Conservation (phyloP, 202 grass and related monocot genomes). For the Eragrostis tef region DNA sequence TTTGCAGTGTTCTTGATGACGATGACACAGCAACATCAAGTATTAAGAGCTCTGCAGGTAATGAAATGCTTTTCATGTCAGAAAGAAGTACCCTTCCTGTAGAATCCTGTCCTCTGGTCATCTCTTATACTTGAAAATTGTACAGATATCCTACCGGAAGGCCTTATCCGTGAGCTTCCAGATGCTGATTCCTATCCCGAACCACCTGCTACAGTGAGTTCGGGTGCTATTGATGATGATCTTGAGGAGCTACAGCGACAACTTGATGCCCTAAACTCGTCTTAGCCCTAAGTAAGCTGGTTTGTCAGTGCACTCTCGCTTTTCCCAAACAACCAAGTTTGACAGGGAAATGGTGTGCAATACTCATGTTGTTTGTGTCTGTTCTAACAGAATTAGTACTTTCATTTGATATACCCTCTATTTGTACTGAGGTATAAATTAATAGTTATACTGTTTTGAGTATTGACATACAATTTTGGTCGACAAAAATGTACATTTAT, state of each 20-base stretch:
- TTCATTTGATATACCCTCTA: slow-evolving; percentile 19
- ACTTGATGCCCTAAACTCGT: slow-evolving; percentile 81
- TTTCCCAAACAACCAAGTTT: not conserved
- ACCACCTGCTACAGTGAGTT: slow-evolving; percentile 38
- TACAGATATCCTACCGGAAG: slow-evolving; percentile 87
- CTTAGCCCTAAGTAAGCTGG: slow-evolving; percentile 32
- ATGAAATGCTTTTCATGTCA: not conserved
- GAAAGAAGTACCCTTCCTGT: not conserved
- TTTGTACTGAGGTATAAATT: not conserved
- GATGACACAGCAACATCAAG: slow-evolving; percentile 42
- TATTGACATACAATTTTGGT: slow-evolving; percentile 39
- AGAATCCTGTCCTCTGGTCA: not conserved
- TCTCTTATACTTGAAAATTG: slow-evolving; percentile 2
- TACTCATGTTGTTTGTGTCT: not conserved
- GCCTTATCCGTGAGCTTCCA: slow-evolving; percentile 85
- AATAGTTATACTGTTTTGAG: not conserved
- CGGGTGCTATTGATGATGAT: slow-evolving; percentile 58
- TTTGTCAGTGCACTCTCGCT: not conserved
- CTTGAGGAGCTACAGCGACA: slow-evolving; percentile 88
- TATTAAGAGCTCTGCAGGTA: slow-evolving; percentile 50
- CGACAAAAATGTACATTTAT: slow-evolving; percentile 7
- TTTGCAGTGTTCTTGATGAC: slow-evolving; percentile 80
- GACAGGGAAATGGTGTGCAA: not conserved
- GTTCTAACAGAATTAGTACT: slow-evolving; percentile 26
- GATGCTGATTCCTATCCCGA: slow-evolving; percentile 65